Conservation (phyloP, 1,284 basidiomycete species). For the Pisolithus thermaeus region DNA sequence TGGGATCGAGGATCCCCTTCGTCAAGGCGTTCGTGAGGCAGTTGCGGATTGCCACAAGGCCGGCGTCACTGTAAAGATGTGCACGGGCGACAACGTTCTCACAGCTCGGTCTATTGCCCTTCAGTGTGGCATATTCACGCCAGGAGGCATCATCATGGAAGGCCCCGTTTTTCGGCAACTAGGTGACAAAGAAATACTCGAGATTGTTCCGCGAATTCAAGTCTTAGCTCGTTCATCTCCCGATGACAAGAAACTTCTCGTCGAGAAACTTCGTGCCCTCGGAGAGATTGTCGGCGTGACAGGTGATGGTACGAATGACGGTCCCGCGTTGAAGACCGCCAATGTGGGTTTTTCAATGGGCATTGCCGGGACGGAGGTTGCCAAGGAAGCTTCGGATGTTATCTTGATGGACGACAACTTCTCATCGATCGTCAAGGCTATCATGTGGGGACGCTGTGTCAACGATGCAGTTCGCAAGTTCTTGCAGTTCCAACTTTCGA, state of each 20-base stretch:
- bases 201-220: slow-evolving; percentile 66
- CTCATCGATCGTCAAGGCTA: slow-evolving; percentile 91
- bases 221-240: slow-evolving; percentile 94
- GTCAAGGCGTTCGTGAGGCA: slow-evolving; percentile 83
- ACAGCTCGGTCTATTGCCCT: slow-evolving; percentile 91
- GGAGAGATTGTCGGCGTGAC: slow-evolving; percentile 97
- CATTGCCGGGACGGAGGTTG: slow-evolving; percentile 97
- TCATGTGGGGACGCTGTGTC: slow-evolving; percentile 98
- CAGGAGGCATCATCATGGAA: slow-evolving; percentile 95
- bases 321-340: slow-evolving; percentile 92
- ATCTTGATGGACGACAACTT: slow-evolving; percentile 99
- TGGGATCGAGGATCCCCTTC: slow-evolving; percentile 95
- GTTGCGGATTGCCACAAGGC: slow-evolving; percentile 84
- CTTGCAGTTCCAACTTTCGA: slow-evolving; percentile 96
- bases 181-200: slow-evolving; percentile 48
- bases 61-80: slow-evolving; percentile 98
- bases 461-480: slow-evolving; percentile 98
- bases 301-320: slow-evolving; percentile 98
- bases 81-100: slow-evolving; percentile 95
- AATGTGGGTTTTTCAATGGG: slow-evolving; percentile 98
- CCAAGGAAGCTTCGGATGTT: slow-evolving; percentile 98
- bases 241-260: slow-evolving; percentile 93
- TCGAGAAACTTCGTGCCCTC: slow-evolving; percentile 81
- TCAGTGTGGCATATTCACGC: slow-evolving; percentile 92
- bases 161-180: slow-evolving; percentile 76